Conservation (phyloP, 1,139 yeast species). For the Candida pseudocylindracea region DNA sequence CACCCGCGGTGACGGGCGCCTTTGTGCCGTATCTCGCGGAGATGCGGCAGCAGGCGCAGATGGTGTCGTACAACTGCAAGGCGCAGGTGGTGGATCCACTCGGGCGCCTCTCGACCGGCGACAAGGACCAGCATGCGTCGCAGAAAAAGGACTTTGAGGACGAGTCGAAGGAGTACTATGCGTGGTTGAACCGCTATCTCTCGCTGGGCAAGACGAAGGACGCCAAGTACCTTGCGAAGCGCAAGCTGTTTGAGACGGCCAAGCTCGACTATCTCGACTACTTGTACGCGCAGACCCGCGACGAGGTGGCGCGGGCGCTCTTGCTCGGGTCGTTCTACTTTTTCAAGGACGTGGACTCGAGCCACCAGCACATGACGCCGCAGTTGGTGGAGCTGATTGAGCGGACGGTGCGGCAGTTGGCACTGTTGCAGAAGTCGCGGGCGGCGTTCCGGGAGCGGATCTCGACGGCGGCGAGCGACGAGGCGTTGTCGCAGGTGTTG, state of each 20-base stretch:
- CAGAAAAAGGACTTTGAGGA: constrained; percentile 41
- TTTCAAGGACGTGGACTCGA: constrained; percentile 14
- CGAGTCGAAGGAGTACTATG: constrained; percentile 51
- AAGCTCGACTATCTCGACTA: constrained; percentile 53
- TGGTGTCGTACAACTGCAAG: no score
- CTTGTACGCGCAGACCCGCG: constrained; percentile 14
- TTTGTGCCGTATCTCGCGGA: no score
- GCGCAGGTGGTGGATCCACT: no score
- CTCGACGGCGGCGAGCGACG: constrained; percentile 17
- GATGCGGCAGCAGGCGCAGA: no score
- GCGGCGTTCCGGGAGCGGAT: constrained; percentile 19
- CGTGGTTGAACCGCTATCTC: constrained; percentile 48
- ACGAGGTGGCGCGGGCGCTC: no score
- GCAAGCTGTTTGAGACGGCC: constrained; percentile 41
- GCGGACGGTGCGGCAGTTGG: constrained; percentile 13
- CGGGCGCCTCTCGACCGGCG: no score
- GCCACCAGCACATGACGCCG: constrained; percentile 19
- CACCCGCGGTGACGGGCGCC: no score
- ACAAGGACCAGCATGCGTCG: constrained; percentile 1
- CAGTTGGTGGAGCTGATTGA: constrained; percentile 15
- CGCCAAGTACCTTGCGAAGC: constrained; percentile 33
- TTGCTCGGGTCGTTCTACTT: no score
- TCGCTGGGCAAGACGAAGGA: constrained; percentile 45
- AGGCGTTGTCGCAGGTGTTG: constrained; percentile 16
- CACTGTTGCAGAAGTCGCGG: constrained; percentile 20